These are phyloP conservation scores for Phanerochaete carnosa DNA, from an alignment of 768 basidiomycete species.

Conservation along the genomic window DNA sequence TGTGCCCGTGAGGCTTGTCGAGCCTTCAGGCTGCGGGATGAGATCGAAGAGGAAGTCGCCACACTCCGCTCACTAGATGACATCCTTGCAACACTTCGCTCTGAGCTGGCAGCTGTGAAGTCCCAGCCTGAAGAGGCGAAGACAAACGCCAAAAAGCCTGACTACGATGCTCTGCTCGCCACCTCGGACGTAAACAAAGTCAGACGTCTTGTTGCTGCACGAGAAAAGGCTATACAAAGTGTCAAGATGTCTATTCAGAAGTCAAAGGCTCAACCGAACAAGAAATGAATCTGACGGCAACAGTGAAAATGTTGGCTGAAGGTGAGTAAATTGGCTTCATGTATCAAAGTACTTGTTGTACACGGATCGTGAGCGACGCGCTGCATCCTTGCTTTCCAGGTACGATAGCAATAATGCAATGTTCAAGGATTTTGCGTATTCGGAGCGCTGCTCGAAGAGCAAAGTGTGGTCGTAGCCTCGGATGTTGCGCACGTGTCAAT, in stretches of 20 bases:
- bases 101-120: slow-evolving; percentile 34
- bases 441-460: no score
- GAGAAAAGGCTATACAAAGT: slow-evolving; percentile 64
- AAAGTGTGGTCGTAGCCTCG: no score
- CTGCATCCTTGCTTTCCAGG: no score
- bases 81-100: slow-evolving; percentile 53
- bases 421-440: no score
- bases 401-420: no score
- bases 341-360: no score
- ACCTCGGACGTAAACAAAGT: slow-evolving; percentile 56
- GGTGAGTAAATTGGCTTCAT: no score
- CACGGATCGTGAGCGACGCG: no score
- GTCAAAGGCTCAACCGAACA: slow-evolving; percentile 8
- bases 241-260: slow-evolving; percentile 57
- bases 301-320: no score
- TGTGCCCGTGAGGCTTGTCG: slow-evolving; percentile 75
- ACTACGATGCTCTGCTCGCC: slow-evolving; percentile 44
- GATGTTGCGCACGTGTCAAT: no score
- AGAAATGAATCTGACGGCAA: not conserved
- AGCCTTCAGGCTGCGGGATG: slow-evolving; percentile 62
- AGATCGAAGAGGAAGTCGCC: slow-evolving; percentile 58
- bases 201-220: slow-evolving; percentile 61
- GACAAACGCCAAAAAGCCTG: slow-evolving; percentile 20
- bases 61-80: slow-evolving; percentile 61
- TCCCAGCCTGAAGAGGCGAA: slow-evolving; percentile 1